These are phyloP conservation scores for Byssoonygena ceratinophila DNA, from an alignment of 2,329 filamentous ascomycete species.

Conservation along the genomic window DNA sequence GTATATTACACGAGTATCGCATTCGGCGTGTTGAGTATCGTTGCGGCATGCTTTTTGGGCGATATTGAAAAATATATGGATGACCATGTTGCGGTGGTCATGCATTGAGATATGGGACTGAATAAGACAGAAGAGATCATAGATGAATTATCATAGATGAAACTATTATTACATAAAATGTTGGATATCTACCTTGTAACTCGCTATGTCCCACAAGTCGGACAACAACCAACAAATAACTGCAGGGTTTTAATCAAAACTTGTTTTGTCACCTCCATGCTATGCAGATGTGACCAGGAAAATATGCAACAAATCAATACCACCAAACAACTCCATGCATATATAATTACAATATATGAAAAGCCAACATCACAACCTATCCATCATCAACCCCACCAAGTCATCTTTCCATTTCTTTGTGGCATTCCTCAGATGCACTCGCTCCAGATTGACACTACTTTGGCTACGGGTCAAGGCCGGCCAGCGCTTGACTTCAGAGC, in stretches of 20 bases:
- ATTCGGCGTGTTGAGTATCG: slow-evolving; percentile 47
- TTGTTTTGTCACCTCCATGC: too few relatives aligned
- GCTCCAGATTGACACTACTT: slow-evolving; percentile 1
- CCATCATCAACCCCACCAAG: not conserved
- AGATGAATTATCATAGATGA: too few relatives aligned
- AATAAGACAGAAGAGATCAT: too few relatives aligned
- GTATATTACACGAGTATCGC: slow-evolving; percentile 54
- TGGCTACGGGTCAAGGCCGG: not conserved
- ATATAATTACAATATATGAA: not conserved
- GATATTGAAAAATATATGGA: slow-evolving; percentile 51
- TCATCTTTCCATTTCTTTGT: slow-evolving; percentile 5
- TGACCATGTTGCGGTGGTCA: slow-evolving; percentile 47
- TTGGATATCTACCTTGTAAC: too few relatives aligned
- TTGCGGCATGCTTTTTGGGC: slow-evolving; percentile 50
- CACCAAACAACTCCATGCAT: too few relatives aligned
- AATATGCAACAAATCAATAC: too few relatives aligned
- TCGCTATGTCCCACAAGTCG: not conserved
- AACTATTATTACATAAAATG: not conserved
- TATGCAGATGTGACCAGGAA: not conserved
- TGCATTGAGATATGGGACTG: slow-evolving; percentile 21
- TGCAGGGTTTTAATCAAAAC: too few relatives aligned
- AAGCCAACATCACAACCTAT: not conserved
- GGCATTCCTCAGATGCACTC: not conserved
- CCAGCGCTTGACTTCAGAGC: not conserved
- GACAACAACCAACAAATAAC: too few relatives aligned